Percentiles rank a stretch among this genome's conserved stretches.
Evolutionary conservation across 768 basidiomycete species (phyloP).

Genomic region (Podaxis sp.): DNA sequence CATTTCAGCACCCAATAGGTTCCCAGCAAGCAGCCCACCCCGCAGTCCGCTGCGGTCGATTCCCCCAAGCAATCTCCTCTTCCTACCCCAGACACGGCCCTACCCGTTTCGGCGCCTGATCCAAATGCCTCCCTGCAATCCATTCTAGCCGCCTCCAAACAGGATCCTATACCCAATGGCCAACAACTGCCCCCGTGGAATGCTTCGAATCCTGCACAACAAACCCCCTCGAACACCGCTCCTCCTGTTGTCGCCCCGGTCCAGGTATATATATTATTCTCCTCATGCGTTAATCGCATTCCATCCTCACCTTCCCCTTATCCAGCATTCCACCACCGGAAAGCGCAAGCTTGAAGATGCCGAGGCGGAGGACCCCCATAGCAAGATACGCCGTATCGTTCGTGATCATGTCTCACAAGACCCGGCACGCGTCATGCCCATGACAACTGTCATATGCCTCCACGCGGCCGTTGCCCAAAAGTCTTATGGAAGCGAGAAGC

Average conservation of each 20-base stretch:
- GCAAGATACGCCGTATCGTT: slow-evolving; percentile 80
- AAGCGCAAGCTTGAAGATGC: slow-evolving; percentile 77
- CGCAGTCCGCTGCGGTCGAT: slow-evolving; percentile 14
- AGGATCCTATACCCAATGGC: slow-evolving; percentile 35
- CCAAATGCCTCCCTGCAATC: slow-evolving; percentile 46
- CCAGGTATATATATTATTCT: slow-evolving; percentile 15
- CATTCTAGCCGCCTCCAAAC: slow-evolving; percentile 47
- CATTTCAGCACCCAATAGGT: slow-evolving; percentile 26
- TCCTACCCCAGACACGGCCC: slow-evolving; percentile 19
- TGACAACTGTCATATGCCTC: slow-evolving; percentile 87
- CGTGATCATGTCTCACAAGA: slow-evolving; percentile 80
- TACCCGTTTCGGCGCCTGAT: slow-evolving; percentile 29
- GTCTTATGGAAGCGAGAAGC: slow-evolving; percentile 93
- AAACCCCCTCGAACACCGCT: slow-evolving; percentile 23
- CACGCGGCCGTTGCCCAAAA: slow-evolving; percentile 95
- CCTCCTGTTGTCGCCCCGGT: slow-evolving; percentile 17
- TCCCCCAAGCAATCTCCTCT: slow-evolving; percentile 24
- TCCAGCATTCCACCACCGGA: slow-evolving; percentile 33
- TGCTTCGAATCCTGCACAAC: slow-evolving; percentile 21
- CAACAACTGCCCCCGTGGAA: slow-evolving; percentile 38
- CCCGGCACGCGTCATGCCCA: slow-evolving; percentile 70
- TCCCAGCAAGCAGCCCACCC: slow-evolving; percentile 21
- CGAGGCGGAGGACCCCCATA: slow-evolving; percentile 61
- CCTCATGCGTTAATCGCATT: background rate
- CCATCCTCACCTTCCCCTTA: slow-evolving; percentile 10